Evolutionary conservation across 805 yeast genomes (phyloP), one percentile per base, ranked within the genome.

Genomic region (Pichia rugopelliculosa): DNA sequence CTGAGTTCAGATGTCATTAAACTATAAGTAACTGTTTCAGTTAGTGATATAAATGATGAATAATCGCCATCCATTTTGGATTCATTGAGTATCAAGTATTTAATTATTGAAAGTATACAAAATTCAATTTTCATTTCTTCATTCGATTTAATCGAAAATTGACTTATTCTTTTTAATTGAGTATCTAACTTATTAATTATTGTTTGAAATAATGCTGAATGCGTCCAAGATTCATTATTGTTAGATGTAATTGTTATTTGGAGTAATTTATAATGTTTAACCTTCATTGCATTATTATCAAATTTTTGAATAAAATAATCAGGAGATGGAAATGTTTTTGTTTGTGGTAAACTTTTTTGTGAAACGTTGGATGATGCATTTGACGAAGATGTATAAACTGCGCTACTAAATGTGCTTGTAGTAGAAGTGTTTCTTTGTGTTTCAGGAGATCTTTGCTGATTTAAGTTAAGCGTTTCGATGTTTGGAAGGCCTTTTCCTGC

Each of bases 31-130:
- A 89, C 72, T 1, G 93, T 79, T 33, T 75, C 77, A 10, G 84
- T 68, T 53, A 77, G 69, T 12, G 70, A 56, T 33, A 67, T 67
- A 8, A 73, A 75, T 48, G 62, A 71, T 50, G 67, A 55, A 0
- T 79, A 79, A 51, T 79, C 72, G 45, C 76, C 80, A 0, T 83
- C 84, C 18, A 86, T 86, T 47, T 74, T 73, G 52, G 73, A 71
- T 52, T 75, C 76, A 56, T 84, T 84, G 9, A 50, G 24, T 68
- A 86, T 73, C 59, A 87, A 66, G 27, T 88, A 82, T 62, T 82
- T 80, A 47, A 93, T 70, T 49, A 96, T 87, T 54, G 83, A 82
- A 44, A 88, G 74, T n/a, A 87, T 74, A 27, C 81, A 77, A 51
- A 76, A 78, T 64, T 93, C 98, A 43, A 79, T 74, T 49, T 85